Evolutionary conservation across 805 yeast genomes (phyloP).

Genomic region (Komagataella ulmi): DNA sequence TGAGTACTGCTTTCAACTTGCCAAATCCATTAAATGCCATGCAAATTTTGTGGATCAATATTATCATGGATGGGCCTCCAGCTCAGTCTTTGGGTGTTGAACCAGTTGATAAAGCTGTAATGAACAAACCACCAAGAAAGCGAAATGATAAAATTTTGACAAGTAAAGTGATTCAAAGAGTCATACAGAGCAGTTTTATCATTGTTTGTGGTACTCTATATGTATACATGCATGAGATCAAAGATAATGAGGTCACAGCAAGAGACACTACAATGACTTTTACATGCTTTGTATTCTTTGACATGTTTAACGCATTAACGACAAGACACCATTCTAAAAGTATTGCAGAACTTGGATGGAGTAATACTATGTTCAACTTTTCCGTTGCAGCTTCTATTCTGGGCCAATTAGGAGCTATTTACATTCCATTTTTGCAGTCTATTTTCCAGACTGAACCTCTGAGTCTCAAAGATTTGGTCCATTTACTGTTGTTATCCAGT

Average conservation of each 20-base stretch:
- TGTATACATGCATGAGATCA: conserved; percentile 79
- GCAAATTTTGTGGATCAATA: conserved; percentile 97
- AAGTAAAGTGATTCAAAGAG: conserved; percentile 49
- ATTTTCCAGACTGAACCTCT: conserved; percentile 94
- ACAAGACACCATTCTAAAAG: conserved; percentile 86
- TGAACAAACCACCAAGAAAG: conserved; percentile 92
- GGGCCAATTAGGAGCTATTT: conserved; percentile 90
- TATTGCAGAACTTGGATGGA: conserved; percentile 67
- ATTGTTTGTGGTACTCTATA: conserved; percentile 79
- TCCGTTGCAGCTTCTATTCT: conserved; percentile 81
- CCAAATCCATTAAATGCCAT: conserved; percentile 95
- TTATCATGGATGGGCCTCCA: conserved; percentile 98
- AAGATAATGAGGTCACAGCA: conserved; percentile 68
- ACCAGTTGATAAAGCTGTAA: conserved; percentile 91
- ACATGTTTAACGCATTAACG: conserved; percentile 91
- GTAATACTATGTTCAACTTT: conserved; percentile 81
- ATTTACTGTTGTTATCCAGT: conserved; percentile 53
- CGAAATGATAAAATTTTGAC: conserved; percentile 81
- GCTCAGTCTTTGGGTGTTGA: conserved; percentile 97
- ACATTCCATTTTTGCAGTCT: conserved; percentile 83
- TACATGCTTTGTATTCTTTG: conserved; percentile 90
- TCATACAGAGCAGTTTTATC: conserved; percentile 62
- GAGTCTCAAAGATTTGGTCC: conserved; percentile 51
- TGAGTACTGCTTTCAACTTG: conserved; percentile 73
- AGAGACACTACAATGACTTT: conserved; percentile 99